These are phyloP conservation scores for Apiotrichum montevideense DNA, from an alignment of 1,284 basidiomycete species.

Conservation along the genomic window DNA sequence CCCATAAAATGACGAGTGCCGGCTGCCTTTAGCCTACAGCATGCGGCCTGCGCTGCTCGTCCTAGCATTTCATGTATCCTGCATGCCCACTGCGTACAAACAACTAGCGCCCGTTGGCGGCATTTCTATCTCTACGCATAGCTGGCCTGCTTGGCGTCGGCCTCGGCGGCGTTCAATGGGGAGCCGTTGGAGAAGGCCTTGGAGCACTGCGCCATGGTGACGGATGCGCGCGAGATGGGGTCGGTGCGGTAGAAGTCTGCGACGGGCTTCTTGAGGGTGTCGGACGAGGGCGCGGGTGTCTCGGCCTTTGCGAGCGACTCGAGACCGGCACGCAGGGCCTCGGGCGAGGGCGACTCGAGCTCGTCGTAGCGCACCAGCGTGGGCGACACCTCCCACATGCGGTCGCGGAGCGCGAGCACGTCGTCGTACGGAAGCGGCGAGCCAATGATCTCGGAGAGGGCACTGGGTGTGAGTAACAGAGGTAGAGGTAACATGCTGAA, in stretches of 20 bases:
- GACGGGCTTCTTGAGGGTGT: constrained; percentile 72
- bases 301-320: constrained; percentile 58
- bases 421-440: constrained; percentile 85
- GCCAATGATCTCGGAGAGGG: constrained; percentile 83
- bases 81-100: constrained; percentile 21
- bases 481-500: background rate
- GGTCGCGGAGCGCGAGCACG: constrained; percentile 75
- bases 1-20: too few relatives aligned
- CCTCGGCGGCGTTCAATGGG: constrained; percentile 14
- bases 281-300: constrained; percentile 47
- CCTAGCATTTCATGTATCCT: constrained; percentile 15
- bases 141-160: constrained; percentile 14
- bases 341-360: constrained; percentile 69
- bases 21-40: background rate
- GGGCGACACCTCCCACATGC: constrained; percentile 96
- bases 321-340: constrained; percentile 66
- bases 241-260: constrained; percentile 91
- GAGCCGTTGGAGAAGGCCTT: constrained; percentile 45
- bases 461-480: constrained; percentile 47
- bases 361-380: constrained; percentile 81
- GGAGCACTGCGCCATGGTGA: constrained; percentile 49
- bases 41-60: background rate
- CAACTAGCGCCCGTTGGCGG: constrained; percentile 6
- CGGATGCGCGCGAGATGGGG: constrained; percentile 50
- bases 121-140: constrained; percentile 8